Evolutionary conservation across 2,329 filamentous ascomycete species (phyloP).

Genomic region (Beauveria australis): DNA sequence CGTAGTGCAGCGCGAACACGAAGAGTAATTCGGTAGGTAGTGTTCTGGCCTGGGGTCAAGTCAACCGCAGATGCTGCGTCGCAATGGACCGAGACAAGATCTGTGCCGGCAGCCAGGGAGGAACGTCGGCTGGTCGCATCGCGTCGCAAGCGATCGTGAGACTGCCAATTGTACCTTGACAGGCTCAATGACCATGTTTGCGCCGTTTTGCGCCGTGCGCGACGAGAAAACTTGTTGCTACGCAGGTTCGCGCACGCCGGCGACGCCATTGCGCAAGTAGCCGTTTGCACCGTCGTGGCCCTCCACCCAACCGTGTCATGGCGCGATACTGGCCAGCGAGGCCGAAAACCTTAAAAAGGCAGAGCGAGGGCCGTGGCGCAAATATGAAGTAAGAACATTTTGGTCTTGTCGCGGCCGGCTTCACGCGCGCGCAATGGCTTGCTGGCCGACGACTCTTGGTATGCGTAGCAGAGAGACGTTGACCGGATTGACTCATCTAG

Average conservation of each 20-base stretch:
- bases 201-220: neutral
- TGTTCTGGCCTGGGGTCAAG: too few relatives aligned
- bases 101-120: neutral
- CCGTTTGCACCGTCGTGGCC: neutral
- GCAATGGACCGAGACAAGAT: neutral
- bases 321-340: neutral
- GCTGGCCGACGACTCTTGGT: neutral
- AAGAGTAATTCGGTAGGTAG: too few relatives aligned
- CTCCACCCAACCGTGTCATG: neutral
- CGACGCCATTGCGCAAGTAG: neutral
- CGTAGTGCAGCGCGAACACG: neutral
- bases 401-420: neutral
- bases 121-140: neutral
- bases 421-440: neutral
- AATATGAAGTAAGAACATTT: neutral
- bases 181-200: neutral
- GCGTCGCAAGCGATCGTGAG: neutral
- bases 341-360: neutral
- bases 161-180: neutral
- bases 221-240: neutral
- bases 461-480: neutral
- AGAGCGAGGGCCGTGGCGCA: neutral
- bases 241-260: neutral
- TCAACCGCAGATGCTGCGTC: neutral
- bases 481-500: neutral